Evolutionary conservation across 495 filamentous ascomycete species (phyloP).

Genomic region (Xanthoparmelia taractica): DNA sequence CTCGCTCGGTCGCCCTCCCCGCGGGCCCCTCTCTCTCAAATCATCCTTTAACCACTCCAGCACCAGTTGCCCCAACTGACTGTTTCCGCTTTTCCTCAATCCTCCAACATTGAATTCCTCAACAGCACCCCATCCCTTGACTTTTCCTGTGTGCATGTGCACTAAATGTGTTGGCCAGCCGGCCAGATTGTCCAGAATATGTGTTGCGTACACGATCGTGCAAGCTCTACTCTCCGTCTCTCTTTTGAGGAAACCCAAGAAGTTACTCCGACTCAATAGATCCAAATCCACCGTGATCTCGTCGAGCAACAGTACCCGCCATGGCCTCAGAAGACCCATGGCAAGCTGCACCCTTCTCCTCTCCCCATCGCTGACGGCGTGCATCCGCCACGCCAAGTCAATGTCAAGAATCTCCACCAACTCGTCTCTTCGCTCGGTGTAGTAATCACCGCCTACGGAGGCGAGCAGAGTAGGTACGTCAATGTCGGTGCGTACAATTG

Average conservation of each 20-base stretch:
- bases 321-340: conserved; percentile 92
- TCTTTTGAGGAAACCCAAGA: conserved; percentile 74
- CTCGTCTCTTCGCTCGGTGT: conserved; percentile 73
- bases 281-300: conserved; percentile 98
- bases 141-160: conserved; percentile 81
- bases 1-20: conserved; percentile 53
- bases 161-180: conserved; percentile 93
- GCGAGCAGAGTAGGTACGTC: conserved; percentile 75
- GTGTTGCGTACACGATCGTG: conserved; percentile 95
- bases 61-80: conserved; percentile 73
- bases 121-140: conserved; percentile 74
- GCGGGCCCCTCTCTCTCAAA: conserved; percentile 68
- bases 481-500: conserved; percentile 90
- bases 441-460: conserved; percentile 80
- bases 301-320: conserved; percentile 83
- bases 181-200: conserved; percentile 89
- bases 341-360: conserved; percentile 84
- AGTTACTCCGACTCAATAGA: conserved; percentile 71
- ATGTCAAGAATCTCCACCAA: conserved; percentile 84
- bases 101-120: conserved; percentile 46
- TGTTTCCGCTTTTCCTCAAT: conserved; percentile 53
- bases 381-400: conserved; percentile 87
- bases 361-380: conserved; percentile 88
- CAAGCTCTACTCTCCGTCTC: conserved; percentile 78
- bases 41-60: conserved; percentile 81